phyloP scores from a whole-genome alignment of 2,329 filamentous ascomycete genomes.

The Fusarium cicatricum region DNA sequence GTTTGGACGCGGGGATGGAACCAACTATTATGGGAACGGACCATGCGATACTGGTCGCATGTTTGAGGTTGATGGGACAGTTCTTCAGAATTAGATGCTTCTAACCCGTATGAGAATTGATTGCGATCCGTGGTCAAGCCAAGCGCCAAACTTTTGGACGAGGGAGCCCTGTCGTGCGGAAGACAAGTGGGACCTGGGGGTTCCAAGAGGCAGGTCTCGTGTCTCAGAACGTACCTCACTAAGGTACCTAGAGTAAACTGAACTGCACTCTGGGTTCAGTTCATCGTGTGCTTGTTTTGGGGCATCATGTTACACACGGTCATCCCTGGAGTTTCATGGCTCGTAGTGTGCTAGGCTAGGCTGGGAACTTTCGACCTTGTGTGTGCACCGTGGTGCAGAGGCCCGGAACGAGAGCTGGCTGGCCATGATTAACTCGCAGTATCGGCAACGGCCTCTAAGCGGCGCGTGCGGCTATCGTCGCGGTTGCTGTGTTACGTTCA shows the following conservation, averaged over 20 bases:
- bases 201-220: constrained; percentile 22
- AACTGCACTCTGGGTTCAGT: neutral
- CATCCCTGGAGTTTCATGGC: constrained; percentile 15
- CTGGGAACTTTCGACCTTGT: neutral
- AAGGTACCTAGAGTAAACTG: constrained; percentile 11
- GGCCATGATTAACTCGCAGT: no score
- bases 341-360: constrained; percentile 6
- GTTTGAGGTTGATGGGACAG: constrained; percentile 64
- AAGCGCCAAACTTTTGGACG: constrained; percentile 19
- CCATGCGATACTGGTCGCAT: constrained; percentile 36
- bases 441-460: neutral
- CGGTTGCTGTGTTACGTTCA: constrained; percentile 4
- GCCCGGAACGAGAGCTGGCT: neutral
- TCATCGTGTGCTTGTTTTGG: constrained; percentile 3
- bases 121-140: constrained; percentile 18
- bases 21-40: constrained; percentile 16
- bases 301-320: constrained; percentile 10
- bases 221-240: constrained; percentile 37
- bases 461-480: constrained; percentile 19
- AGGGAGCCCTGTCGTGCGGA: constrained; percentile 30
- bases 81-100: constrained; percentile 34
- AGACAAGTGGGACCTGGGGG: constrained; percentile 26
- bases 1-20: constrained; percentile 4
- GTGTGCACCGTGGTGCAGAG: constrained; percentile 4
- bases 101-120: constrained; percentile 15